Conservation (phyloP, 1,284 basidiomycete genomes). For the Tylopilus sp. region DNA sequence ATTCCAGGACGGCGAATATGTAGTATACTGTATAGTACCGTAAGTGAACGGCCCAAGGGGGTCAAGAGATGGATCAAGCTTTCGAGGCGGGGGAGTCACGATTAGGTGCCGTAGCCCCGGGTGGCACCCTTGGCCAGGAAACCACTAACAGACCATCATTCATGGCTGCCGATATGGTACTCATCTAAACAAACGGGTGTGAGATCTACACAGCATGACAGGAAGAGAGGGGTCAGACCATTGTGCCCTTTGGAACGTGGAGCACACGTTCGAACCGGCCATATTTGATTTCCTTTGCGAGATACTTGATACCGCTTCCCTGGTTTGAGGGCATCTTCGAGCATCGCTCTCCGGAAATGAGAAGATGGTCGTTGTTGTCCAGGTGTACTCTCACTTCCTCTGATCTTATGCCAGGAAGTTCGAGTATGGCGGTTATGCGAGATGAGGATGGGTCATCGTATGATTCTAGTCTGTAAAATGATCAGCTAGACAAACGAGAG, state of each 20-base stretch:
- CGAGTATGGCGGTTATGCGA: slow-evolving; percentile 29
- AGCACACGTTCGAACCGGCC: slow-evolving; percentile 30
- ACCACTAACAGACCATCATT: slow-evolving; percentile 32
- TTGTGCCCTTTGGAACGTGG: slow-evolving; percentile 33
- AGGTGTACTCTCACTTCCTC: slow-evolving; percentile 33
- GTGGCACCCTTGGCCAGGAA: slow-evolving; percentile 28
- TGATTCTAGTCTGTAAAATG: slow-evolving; percentile 26
- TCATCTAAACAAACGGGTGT: slow-evolving; percentile 22
- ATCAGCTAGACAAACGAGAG: slow-evolving; percentile 11
- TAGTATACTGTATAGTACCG: slow-evolving; percentile 10
- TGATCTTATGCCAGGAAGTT: slow-evolving; percentile 32
- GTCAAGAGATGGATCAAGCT: slow-evolving; percentile 12
- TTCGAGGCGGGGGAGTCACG: slow-evolving; percentile 5
- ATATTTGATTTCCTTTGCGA: slow-evolving; percentile 32
- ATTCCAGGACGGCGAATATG: background rate
- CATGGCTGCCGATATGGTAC: slow-evolving; percentile 35
- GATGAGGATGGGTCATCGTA: slow-evolving; percentile 33
- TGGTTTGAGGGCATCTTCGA: slow-evolving; percentile 21
- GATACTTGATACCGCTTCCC: slow-evolving; percentile 14
- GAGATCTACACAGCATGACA: slow-evolving; percentile 6
- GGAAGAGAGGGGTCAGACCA: slow-evolving; percentile 19
- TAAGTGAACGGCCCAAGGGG: background rate
- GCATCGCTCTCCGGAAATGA: slow-evolving; percentile 30
- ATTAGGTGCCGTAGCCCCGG: slow-evolving; percentile 15
- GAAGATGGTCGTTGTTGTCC: slow-evolving; percentile 21